phyloP scores from a whole-genome alignment of 805 yeast species.

The Pichia rugopelliculosa region DNA sequence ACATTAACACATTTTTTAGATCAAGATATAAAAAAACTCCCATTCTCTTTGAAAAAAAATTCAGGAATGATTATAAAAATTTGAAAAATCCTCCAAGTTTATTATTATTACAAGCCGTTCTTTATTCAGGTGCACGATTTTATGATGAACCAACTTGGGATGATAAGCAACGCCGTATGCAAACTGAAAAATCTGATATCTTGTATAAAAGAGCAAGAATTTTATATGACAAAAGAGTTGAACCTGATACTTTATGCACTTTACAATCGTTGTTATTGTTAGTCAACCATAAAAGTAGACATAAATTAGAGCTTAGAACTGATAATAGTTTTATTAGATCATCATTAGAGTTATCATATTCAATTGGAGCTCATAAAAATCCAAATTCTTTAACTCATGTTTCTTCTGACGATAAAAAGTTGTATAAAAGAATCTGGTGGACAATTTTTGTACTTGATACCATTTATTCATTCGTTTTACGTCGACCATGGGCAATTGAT shows the following conservation, averaged over 20 bases:
- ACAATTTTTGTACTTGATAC: constrained; percentile 61
- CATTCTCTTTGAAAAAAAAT: constrained; percentile 52
- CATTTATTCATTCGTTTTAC: constrained; percentile 56
- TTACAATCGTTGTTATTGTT: constrained; percentile 57
- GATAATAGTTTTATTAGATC: constrained; percentile 56
- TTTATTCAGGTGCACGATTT: constrained; percentile 61
- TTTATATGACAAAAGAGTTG: constrained; percentile 61
- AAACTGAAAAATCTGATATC: constrained; percentile 33
- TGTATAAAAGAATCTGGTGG: constrained; percentile 76
- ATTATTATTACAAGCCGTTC: constrained; percentile 55
- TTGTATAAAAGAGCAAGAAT: constrained; percentile 70
- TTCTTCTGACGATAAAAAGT: constrained; percentile 25
- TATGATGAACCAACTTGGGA: constrained; percentile 43
- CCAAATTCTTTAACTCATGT: constrained; percentile 10
- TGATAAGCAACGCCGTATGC: constrained; percentile 39
- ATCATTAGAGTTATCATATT: constrained; percentile 66
- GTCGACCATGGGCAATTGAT: constrained; percentile 64
- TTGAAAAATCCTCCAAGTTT: constrained; percentile 53
- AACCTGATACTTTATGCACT: constrained; percentile 52
- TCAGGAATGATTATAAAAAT: constrained; percentile 51
- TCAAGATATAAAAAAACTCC: constrained; percentile 66
- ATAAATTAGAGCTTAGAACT: constrained; percentile 58
- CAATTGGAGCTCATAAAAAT: constrained; percentile 65
- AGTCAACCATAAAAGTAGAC: constrained; percentile 69
- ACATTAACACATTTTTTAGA: constrained; percentile 55